Conservation (phyloP, 768 basidiomycete genomes). For the Auriscalpium vulgare region DNA sequence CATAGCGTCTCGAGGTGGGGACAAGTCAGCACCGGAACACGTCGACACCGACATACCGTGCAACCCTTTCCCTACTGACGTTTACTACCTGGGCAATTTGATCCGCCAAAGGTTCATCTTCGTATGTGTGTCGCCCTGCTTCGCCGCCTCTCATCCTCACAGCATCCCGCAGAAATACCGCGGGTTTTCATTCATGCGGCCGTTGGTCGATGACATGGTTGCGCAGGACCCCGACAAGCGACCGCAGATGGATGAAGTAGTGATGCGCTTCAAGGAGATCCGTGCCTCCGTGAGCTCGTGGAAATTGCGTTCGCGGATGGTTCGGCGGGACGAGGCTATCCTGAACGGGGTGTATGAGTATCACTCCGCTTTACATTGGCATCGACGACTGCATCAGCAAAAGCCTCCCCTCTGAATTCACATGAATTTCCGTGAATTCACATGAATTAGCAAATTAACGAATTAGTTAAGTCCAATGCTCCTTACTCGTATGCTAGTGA, state of each 20-base stretch:
- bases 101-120: constrained; percentile 13
- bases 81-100: constrained; percentile 20
- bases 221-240: constrained; percentile 26
- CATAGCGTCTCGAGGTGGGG: constrained; percentile 14
- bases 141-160: neutral
- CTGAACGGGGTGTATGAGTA: too few relatives aligned
- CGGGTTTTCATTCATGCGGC: constrained; percentile 7
- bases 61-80: constrained; percentile 20
- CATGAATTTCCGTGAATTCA: too few relatives aligned
- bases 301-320: constrained; percentile 21
- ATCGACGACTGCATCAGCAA: too few relatives aligned
- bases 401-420: too few relatives aligned
- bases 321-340: too few relatives aligned
- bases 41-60: neutral
- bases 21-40: constrained; percentile 21
- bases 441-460: too few relatives aligned
- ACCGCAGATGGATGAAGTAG: constrained; percentile 30
- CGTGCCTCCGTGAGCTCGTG: constrained; percentile 17
- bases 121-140: constrained; percentile 1
- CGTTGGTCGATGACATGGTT: constrained; percentile 26
- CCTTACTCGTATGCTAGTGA: too few relatives aligned
- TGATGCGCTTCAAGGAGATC: constrained; percentile 24
- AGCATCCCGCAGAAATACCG: neutral
- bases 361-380: too few relatives aligned
- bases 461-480: too few relatives aligned